These are phyloP conservation scores for Tricholoma terreum DNA, from an alignment of 768 basidiomycete genomes.

Conservation along the genomic window DNA sequence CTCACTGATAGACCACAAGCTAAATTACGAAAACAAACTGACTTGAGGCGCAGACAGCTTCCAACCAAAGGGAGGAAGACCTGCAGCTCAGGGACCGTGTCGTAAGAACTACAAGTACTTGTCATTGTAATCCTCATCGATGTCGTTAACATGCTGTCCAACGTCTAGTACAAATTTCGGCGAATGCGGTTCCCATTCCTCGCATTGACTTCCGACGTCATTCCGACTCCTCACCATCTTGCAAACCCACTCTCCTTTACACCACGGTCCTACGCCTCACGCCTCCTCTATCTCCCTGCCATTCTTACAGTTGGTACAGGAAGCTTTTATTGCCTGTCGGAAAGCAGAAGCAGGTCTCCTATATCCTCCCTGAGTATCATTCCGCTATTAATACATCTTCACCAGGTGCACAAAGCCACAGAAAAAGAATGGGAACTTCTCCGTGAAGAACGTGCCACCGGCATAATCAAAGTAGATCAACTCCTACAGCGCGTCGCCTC, in stretches of 20 bases:
- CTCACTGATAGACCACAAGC: conserved; percentile 82
- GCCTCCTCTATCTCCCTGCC: conserved; percentile 73
- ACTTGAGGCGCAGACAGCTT: conserved; percentile 74
- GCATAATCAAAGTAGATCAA: conserved; percentile 58
- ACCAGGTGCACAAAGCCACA: conserved; percentile 55
- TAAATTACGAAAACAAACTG: conserved; percentile 83
- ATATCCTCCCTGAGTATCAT: not conserved
- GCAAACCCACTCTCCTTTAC: conserved; percentile 42
- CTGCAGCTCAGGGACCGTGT: conserved; percentile 78
- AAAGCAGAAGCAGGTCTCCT: conserved; percentile 54
- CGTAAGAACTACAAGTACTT: conserved; percentile 39
- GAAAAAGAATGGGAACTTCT: conserved; percentile 72
- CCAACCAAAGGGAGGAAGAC: conserved; percentile 81
- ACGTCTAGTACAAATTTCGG: conserved; percentile 64
- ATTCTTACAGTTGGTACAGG: conserved; percentile 66
- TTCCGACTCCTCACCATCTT: conserved; percentile 36
- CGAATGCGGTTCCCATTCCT: conserved; percentile 68
- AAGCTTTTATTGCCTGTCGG: conserved; percentile 57
- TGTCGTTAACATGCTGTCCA: not conserved
- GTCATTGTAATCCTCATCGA: not conserved
- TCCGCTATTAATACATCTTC: conserved; percentile 3
- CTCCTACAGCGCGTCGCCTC: conserved; percentile 65
- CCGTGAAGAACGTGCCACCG: conserved; percentile 52
- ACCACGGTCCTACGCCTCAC: conserved; percentile 68
- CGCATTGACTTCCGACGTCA: conserved; percentile 67